These are phyloP conservation scores for Mycotypha africana DNA, from an alignment of 371 early-diverging fungal species.

Conservation along the genomic window DNA sequence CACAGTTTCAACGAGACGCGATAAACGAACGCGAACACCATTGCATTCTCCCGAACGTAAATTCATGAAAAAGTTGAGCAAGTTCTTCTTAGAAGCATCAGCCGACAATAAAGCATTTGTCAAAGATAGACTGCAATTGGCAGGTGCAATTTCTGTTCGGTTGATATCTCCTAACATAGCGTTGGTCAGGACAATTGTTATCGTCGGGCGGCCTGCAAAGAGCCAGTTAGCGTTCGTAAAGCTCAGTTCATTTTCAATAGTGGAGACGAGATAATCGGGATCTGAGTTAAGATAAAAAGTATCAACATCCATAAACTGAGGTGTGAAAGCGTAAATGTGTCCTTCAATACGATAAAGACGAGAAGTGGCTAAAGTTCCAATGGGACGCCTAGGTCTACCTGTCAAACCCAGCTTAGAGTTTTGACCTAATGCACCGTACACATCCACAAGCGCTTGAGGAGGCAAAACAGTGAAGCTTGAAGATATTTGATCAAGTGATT, in stretches of 20 bases:
- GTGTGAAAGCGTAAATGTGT: constrained; percentile 79
- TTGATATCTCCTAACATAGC: constrained; percentile 66
- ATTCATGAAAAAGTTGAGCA: constrained; percentile 83
- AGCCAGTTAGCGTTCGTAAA: constrained; percentile 78
- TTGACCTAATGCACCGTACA: constrained; percentile 68
- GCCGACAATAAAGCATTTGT: constrained; percentile 21
- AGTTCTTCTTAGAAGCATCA: constrained; percentile 52
- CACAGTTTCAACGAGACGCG: constrained; percentile 70
- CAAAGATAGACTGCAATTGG: constrained; percentile 5
- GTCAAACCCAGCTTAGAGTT: constrained; percentile 75
- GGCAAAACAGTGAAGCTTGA: constrained; percentile 68
- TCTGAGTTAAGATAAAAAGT: constrained; percentile 84
- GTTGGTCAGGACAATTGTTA: constrained; percentile 72
- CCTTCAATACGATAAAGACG: constrained; percentile 83
- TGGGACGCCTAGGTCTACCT: constrained; percentile 69
- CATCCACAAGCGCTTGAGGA: constrained; percentile 79
- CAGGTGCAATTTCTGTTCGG: constrained; percentile 1
- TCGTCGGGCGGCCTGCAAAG: constrained; percentile 78
- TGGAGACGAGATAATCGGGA: constrained; percentile 71
- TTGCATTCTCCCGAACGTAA: constrained; percentile 67
- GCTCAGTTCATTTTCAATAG: constrained; percentile 74
- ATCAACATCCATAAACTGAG: constrained; percentile 85
- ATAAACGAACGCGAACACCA: constrained; percentile 69
- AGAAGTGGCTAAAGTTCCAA: constrained; percentile 76
- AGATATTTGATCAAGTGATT: constrained; percentile 62